A percentile compares a stretch with the other conserved stretches of the same genome.
Evolutionary conservation across 2,329 filamentous ascomycete genomes (phyloP).

Genomic region (Ophiocordyceps australis): DNA sequence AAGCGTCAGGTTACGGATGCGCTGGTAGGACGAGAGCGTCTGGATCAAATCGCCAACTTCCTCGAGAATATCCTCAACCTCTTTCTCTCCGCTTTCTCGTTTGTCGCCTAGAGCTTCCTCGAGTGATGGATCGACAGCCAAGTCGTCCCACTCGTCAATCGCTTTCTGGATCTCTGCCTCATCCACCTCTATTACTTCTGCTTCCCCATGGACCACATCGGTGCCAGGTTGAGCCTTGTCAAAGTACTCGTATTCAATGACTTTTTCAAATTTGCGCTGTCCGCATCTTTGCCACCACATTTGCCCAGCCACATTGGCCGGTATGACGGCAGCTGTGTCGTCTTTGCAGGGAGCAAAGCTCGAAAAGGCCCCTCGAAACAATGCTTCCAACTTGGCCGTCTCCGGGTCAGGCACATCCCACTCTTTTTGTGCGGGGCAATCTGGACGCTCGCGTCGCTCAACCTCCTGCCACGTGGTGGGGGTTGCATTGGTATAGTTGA

Average conservation of each 20-base stretch:
- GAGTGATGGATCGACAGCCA: slow-evolving; percentile 36
- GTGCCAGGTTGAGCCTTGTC: slow-evolving; percentile 19
- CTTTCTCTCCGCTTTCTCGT: slow-evolving; percentile 42
- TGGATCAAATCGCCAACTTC: slow-evolving; percentile 62
- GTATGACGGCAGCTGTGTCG: slow-evolving; percentile 51
- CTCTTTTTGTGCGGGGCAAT: slow-evolving; percentile 46
- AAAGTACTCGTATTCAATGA: slow-evolving; percentile 34
- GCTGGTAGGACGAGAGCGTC: slow-evolving; percentile 60
- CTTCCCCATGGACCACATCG: slow-evolving; percentile 14
- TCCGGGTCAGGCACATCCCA: slow-evolving; percentile 36
- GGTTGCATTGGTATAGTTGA: slow-evolving; percentile 49
- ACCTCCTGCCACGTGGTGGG: slow-evolving; percentile 33
- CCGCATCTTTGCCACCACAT: slow-evolving; percentile 65
- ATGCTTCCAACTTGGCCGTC: slow-evolving; percentile 49
- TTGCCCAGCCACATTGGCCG: slow-evolving; percentile 46
- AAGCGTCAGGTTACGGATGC: slow-evolving; percentile 56
- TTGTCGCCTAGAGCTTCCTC: slow-evolving; percentile 32
- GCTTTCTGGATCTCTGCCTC: slow-evolving; percentile 32
- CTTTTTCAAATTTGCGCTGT: slow-evolving; percentile 43
- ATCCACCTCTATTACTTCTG: slow-evolving; percentile 23
- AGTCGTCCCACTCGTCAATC: slow-evolving; percentile 40
- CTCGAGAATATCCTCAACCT: slow-evolving; percentile 49
- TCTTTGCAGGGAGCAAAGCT: slow-evolving; percentile 65
- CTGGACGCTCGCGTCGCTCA: slow-evolving; percentile 53
- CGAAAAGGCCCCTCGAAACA: slow-evolving; percentile 63